Percentiles rank a stretch among this genome's conserved stretches.
Evolutionary conservation across 345 rosid species (phyloP).

Genomic region (Eucalyptus brandiana): DNA sequence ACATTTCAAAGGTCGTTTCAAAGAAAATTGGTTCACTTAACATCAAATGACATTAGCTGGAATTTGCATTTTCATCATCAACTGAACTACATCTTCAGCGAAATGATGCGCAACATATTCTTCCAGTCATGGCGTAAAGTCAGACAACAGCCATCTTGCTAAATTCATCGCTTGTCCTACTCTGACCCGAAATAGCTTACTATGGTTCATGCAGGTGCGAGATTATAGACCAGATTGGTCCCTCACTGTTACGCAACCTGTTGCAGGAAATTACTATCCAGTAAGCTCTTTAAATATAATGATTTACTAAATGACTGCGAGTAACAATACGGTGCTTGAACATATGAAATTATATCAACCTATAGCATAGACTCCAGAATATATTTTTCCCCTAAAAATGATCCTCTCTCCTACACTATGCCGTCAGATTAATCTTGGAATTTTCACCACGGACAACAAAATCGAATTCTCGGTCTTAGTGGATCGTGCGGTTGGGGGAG

Average conservation of each 20-base stretch:
- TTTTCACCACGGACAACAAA: slow-evolving; percentile 41
- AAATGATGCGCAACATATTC: slow-evolving; percentile 16
- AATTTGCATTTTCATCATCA: slow-evolving; percentile 13
- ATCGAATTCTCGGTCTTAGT: slow-evolving; percentile 75
- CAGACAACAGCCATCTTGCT: not conserved
- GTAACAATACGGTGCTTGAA: not conserved
- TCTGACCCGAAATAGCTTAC: not conserved
- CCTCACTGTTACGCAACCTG: slow-evolving; percentile 64
- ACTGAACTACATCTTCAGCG: not conserved
- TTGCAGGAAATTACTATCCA: slow-evolving; percentile 87
- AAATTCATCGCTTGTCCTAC: not conserved
- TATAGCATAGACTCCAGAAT: not conserved
- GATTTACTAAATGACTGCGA: not conserved
- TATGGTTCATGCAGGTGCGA: slow-evolving; percentile 38
- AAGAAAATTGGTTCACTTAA: not conserved
- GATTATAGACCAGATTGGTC: slow-evolving; percentile 71
- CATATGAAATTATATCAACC: not conserved
- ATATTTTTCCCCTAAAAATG: not conserved
- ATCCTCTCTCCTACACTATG: not conserved
- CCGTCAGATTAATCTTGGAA: slow-evolving; percentile 62
- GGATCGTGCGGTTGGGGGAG: slow-evolving; percentile 78
- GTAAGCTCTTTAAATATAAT: slow-evolving; percentile 17
- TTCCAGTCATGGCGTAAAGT: not conserved
- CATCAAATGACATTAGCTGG: not conserved
- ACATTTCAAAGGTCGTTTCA: not conserved